A percentile compares a stretch with the other conserved stretches of the same genome.
phyloP scores from a whole-genome alignment of 306 rosid species.

The Rosa lucieae region DNA sequence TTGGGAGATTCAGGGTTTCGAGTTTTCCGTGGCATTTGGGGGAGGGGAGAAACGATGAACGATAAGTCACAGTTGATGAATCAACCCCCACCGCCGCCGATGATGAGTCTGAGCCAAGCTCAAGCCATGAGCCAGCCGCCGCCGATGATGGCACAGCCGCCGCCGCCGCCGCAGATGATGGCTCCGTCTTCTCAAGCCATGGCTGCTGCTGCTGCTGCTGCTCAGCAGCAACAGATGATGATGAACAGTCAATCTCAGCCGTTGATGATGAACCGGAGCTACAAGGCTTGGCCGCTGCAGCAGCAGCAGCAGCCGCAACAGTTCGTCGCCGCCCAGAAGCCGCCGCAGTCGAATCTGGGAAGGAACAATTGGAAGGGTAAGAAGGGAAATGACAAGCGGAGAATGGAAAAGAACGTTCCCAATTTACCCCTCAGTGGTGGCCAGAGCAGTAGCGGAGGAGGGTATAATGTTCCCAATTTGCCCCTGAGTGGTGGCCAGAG shows the following conservation, averaged over 20 bases:
- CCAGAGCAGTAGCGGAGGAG: slow-evolving; percentile 31
- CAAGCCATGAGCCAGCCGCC: slow-evolving; percentile 30
- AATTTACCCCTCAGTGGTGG: slow-evolving; percentile 29
- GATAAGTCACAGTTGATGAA: slow-evolving; percentile 48
- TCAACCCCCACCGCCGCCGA: slow-evolving; percentile 27
- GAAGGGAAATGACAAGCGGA: slow-evolving; percentile 59
- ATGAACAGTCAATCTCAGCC: slow-evolving; percentile 42
- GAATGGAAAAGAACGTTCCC: slow-evolving; percentile 50
- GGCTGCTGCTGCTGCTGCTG: background rate
- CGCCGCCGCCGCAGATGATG: slow-evolving; percentile 41
- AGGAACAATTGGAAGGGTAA: slow-evolving; percentile 76
- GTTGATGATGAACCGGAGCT: slow-evolving; percentile 42
- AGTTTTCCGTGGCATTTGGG: slow-evolving; percentile 9
- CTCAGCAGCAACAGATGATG: slow-evolving; percentile 38
- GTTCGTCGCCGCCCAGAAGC: slow-evolving; percentile 37
- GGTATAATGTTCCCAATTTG: slow-evolving; percentile 22
- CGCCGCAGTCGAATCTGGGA: slow-evolving; percentile 29
- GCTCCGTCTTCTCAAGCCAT: slow-evolving; percentile 40
- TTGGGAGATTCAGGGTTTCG: slow-evolving; percentile 17
- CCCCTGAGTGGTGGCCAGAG: slow-evolving; percentile 28
- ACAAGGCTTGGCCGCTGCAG: slow-evolving; percentile 40
- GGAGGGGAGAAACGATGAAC: slow-evolving; percentile 32
- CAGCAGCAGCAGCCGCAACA: slow-evolving; percentile 35
- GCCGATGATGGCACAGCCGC: slow-evolving; percentile 32
- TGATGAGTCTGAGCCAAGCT: slow-evolving; percentile 37